These are phyloP conservation scores for Thalassiosira pacifica DNA, from an alignment of 352 stramenopile species.

Conservation along the genomic window DNA sequence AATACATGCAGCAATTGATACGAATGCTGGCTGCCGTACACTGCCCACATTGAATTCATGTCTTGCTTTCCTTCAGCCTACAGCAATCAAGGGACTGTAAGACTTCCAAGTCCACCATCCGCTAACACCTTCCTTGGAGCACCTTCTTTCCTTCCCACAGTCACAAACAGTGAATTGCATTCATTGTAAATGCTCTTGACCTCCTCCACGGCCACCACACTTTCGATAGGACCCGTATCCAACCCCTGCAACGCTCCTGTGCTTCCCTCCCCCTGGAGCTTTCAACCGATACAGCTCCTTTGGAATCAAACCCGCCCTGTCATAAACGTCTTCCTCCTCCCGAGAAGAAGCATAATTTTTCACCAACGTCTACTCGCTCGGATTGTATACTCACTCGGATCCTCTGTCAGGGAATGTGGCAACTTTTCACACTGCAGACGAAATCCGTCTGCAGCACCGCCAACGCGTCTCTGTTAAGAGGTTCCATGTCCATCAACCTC, in stretches of 20 bases:
- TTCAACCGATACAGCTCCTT: conserved; percentile 82
- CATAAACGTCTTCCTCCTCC: conserved; percentile 87
- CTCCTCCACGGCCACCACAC: conserved; percentile 73
- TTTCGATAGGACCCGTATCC: conserved; percentile 66
- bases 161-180: no score
- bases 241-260: conserved; percentile 8
- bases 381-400: no score
- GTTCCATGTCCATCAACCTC: conserved; percentile 82
- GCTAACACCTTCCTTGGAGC: no score
- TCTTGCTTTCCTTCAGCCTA: no score
- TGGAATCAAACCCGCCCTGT: conserved; percentile 79
- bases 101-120: no score
- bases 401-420: conserved; percentile 68
- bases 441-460: conserved; percentile 84
- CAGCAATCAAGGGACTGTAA: no score
- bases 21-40: no score
- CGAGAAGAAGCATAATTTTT: conserved; percentile 88
- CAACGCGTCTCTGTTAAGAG: conserved; percentile 78
- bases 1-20: no score
- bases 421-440: conserved; percentile 76
- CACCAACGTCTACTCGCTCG: conserved; percentile 79
- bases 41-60: no score
- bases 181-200: conserved; percentile 85
- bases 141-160: no score
- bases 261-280: neutral